A percentile compares a stretch with the other conserved stretches of the same genome.
phyloP scores from a whole-genome alignment of 2,329 filamentous ascomycete genomes.

The Talaromyces sp. region DNA sequence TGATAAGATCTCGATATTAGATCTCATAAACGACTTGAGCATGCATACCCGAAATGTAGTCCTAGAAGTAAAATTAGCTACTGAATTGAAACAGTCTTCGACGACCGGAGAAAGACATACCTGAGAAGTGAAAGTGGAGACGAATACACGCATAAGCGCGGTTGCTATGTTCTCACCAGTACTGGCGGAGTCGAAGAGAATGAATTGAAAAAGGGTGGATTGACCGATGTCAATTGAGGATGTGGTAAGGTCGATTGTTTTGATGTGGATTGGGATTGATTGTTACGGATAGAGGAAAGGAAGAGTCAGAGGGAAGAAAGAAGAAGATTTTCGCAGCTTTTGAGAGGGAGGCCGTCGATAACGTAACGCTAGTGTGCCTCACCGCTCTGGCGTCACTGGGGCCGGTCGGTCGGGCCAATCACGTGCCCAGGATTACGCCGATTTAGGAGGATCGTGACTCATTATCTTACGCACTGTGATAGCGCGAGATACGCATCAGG shows the following conservation, averaged over 20 bases:
- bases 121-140: constrained; percentile 83
- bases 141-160: constrained; percentile 82
- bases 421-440: constrained; percentile 13
- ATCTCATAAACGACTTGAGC: not conserved
- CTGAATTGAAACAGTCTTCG: constrained; percentile 7
- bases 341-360: not conserved
- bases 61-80: constrained; percentile 37
- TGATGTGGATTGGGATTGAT: not conserved
- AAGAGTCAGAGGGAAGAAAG: not conserved
- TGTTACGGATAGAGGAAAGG: not conserved
- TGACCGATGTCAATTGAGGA: not conserved
- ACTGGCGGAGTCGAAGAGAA: constrained; percentile 2
- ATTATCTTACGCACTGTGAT: not conserved
- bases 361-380: constrained; percentile 6
- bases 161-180: constrained; percentile 40
- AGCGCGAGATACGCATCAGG: not conserved
- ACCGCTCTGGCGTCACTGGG: constrained; percentile 14
- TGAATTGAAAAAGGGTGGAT: not conserved
- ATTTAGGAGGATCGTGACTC: constrained; percentile 15
- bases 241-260: not conserved
- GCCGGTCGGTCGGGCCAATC: constrained; percentile 3
- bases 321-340: constrained; percentile 13
- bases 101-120: constrained; percentile 48
- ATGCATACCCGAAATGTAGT: constrained; percentile 62
- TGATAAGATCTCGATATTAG: not conserved